Evolutionary conservation across 331 rosid genomes (phyloP).

Genomic region (Acacia pycnantha): DNA sequence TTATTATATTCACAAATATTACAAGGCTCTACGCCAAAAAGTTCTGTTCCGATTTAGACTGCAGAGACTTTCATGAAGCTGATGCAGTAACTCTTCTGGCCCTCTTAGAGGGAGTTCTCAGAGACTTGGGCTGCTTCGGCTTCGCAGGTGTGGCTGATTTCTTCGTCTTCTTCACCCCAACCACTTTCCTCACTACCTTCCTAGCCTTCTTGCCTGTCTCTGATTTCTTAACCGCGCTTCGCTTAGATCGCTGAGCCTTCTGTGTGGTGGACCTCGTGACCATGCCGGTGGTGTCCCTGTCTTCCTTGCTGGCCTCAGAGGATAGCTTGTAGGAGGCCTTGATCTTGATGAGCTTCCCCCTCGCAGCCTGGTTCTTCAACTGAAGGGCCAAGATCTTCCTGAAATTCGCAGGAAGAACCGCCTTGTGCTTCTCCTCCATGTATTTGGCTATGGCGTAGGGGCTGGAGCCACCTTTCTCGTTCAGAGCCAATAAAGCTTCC

Average conservation of each 20-base stretch:
- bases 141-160: conserved; percentile 48
- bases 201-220: conserved; percentile 28
- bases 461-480: conserved; percentile 82
- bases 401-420: conserved; percentile 71
- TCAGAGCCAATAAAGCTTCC: conserved; percentile 69
- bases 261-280: conserved; percentile 25
- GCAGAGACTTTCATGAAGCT: background rate
- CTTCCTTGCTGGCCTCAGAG: conserved; percentile 42
- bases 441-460: conserved; percentile 86
- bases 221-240: background rate
- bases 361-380: conserved; percentile 66
- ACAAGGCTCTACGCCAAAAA: background rate
- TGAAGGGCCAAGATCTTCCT: conserved; percentile 70
- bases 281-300: background rate
- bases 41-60: background rate
- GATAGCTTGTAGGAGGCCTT: conserved; percentile 82
- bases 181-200: conserved; percentile 41
- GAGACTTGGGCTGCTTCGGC: conserved; percentile 70
- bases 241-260: conserved; percentile 31
- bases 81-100: conserved; percentile 44
- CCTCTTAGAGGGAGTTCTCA: conserved; percentile 58
- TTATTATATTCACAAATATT: background rate
- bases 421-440: conserved; percentile 85
- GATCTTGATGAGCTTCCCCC: conserved; percentile 70
- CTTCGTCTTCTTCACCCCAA: conserved; percentile 40